Conservation (phyloP, 805 yeast genomes). For the Metschnikowia cubensis region DNA sequence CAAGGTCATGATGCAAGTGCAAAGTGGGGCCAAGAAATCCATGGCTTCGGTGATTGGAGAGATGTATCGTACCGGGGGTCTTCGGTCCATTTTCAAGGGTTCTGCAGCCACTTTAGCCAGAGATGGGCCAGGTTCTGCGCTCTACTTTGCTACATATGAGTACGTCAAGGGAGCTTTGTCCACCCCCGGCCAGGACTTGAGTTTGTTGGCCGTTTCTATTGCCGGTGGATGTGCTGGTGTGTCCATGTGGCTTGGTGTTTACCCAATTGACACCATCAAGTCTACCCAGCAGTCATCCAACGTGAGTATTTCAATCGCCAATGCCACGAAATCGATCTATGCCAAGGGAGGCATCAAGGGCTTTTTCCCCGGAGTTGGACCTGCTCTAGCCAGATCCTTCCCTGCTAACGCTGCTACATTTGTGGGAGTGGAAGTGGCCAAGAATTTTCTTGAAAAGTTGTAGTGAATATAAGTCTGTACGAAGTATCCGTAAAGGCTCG, state of each 20-base stretch:
- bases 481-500: not conserved
- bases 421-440: slow-evolving; percentile 87
- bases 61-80: slow-evolving; percentile 76
- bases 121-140: slow-evolving; percentile 97
- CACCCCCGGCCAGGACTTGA: slow-evolving; percentile 52
- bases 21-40: slow-evolving; percentile 43
- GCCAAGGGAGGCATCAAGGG: slow-evolving; percentile 78
- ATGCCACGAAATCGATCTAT: slow-evolving; percentile 68
- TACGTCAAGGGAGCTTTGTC: slow-evolving; percentile 62
- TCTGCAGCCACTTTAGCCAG: slow-evolving; percentile 89
- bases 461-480: slow-evolving; percentile 1
- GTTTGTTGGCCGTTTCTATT: slow-evolving; percentile 68
- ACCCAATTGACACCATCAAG: slow-evolving; percentile 95
- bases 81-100: slow-evolving; percentile 83
- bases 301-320: slow-evolving; percentile 49
- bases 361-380: slow-evolving; percentile 96
- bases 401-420: slow-evolving; percentile 99
- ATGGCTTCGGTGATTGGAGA: slow-evolving; percentile 59
- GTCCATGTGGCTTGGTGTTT: slow-evolving; percentile 93
- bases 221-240: slow-evolving; percentile 98
- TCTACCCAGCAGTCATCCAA: slow-evolving; percentile 71
- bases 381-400: slow-evolving; percentile 90
- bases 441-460: slow-evolving; percentile 36
- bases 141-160: slow-evolving; percentile 94
- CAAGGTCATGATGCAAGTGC: slow-evolving; percentile 88